Percentiles rank a stretch among this genome's conserved stretches.
Evolutionary conservation across 1,284 basidiomycete genomes (phyloP).

Genomic region (Earliella scabrosa): DNA sequence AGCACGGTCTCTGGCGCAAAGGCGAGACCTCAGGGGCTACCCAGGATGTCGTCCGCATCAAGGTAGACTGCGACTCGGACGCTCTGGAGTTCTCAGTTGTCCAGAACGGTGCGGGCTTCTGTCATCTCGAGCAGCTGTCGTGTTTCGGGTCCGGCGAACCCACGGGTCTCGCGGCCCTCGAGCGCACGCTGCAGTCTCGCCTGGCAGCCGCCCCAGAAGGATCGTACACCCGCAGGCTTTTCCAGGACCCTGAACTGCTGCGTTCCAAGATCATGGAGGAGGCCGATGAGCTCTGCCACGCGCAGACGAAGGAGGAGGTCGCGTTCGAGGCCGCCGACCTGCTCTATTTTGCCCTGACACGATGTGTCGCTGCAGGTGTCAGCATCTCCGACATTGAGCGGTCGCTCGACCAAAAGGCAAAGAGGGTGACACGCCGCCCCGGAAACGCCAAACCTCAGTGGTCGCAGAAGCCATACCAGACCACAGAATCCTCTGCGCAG

Average conservation of each 20-base stretch:
- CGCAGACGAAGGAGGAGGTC: conserved; percentile 83
- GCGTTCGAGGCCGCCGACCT: conserved; percentile 97
- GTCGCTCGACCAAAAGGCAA: conserved; percentile 86
- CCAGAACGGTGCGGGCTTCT: conserved; percentile 93
- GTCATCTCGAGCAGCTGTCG: conserved; percentile 84
- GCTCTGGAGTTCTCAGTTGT: conserved; percentile 91
- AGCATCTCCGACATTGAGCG: conserved; percentile 85
- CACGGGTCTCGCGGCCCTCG: conserved; percentile 82
- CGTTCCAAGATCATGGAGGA: conserved; percentile 98
- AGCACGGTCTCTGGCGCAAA: conserved; percentile 96
- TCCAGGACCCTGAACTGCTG: conserved; percentile 83
- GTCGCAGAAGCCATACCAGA: conserved; percentile 42
- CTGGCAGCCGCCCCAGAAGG: conserved; percentile 82
- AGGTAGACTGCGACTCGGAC: conserved; percentile 93
- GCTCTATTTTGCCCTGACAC: conserved; percentile 91
- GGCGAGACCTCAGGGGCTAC: conserved; percentile 96
- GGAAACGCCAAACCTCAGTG: conserved; percentile 96
- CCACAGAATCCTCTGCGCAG: conserved; percentile 29
- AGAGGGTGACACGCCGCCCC: conserved; percentile 86
- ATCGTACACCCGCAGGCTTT: conserved; percentile 91
- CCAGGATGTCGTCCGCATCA: conserved; percentile 86
- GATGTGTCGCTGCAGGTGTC: conserved; percentile 88
- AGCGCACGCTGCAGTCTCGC: conserved; percentile 80
- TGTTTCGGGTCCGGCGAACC: conserved; percentile 78
- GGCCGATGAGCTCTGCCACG: conserved; percentile 93